These are phyloP conservation scores for Diaporthe capsici DNA, from an alignment of 2,329 filamentous ascomycete genomes.

Conservation along the genomic window DNA sequence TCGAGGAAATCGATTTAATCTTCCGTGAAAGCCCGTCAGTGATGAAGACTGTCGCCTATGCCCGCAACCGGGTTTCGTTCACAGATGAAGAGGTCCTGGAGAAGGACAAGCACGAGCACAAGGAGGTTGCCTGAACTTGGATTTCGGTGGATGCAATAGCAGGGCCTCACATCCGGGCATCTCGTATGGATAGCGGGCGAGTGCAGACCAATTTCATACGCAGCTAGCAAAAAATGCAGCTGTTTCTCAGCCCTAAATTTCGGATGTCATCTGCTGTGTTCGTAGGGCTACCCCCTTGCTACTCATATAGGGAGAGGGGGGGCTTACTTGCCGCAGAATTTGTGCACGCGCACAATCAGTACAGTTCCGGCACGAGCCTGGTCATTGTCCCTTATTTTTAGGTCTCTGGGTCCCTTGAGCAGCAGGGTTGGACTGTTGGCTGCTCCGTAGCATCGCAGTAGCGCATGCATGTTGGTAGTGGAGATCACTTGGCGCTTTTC, in stretches of 20 bases:
- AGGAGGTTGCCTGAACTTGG: neutral
- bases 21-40: conserved; percentile 56
- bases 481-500: neutral
- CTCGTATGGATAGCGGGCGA: too few relatives aligned
- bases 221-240: neutral
- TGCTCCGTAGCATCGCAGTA: neutral
- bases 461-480: neutral
- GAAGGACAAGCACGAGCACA: conserved; percentile 8
- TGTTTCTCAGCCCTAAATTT: neutral
- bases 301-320: too few relatives aligned
- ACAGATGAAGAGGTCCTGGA: conserved; percentile 12
- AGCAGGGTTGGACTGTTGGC: neutral
- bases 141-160: neutral
- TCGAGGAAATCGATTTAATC: conserved; percentile 60
- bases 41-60: conserved; percentile 51
- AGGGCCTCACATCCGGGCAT: too few relatives aligned
- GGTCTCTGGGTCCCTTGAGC: too few relatives aligned
- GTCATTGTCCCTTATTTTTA: neutral
- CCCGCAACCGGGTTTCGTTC: neutral
- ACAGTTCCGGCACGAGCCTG: neutral
- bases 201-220: neutral
- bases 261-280: neutral
- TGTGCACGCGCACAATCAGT: neutral
- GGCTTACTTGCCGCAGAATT: neutral
- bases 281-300: neutral